Percentiles rank a stretch among this genome's conserved stretches.
Conservation (phyloP, 179 eudicot genomes). For the Corrigiola litoralis region DNA sequence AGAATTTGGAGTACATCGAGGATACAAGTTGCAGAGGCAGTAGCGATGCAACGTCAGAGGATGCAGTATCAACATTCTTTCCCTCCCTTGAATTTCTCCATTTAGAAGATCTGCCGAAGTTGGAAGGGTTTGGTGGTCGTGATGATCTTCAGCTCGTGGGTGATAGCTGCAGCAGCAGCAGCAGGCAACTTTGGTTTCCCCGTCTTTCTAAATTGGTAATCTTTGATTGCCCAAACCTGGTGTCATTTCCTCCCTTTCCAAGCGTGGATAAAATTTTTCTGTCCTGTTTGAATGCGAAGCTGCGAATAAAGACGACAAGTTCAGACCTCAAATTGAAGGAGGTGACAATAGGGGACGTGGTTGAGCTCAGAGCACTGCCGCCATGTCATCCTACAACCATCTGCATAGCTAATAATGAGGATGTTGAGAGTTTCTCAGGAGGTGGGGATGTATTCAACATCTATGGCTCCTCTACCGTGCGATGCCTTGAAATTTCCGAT, state of each 20-base stretch:
- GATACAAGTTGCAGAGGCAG: not conserved
- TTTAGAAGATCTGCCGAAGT: not conserved
- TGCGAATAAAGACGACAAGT: not conserved
- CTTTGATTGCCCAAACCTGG: not conserved
- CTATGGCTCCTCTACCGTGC: not conserved
- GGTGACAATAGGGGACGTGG: not conserved
- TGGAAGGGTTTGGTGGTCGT: too few relatives aligned
- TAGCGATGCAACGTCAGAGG: not conserved
- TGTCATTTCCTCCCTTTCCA: not conserved
- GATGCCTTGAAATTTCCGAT: not conserved
- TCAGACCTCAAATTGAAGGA: not conserved
- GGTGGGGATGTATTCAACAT: not conserved
- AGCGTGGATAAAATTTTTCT: not conserved
- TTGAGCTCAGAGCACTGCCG: not conserved
- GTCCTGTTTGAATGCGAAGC: too few relatives aligned
- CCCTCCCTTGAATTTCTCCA: constrained; percentile 4
- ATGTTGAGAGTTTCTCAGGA: not conserved
- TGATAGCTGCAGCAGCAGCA: too few relatives aligned
- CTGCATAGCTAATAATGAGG: not conserved
- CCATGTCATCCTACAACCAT: not conserved
- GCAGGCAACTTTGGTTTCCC: not conserved
- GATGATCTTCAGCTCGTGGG: too few relatives aligned
- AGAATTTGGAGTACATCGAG: constrained; percentile 15
- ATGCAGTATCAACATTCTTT: not conserved
- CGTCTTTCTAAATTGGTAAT: not conserved